Conservation (phyloP, 805 yeast species). For the Metahyphopichia silvanorum region DNA sequence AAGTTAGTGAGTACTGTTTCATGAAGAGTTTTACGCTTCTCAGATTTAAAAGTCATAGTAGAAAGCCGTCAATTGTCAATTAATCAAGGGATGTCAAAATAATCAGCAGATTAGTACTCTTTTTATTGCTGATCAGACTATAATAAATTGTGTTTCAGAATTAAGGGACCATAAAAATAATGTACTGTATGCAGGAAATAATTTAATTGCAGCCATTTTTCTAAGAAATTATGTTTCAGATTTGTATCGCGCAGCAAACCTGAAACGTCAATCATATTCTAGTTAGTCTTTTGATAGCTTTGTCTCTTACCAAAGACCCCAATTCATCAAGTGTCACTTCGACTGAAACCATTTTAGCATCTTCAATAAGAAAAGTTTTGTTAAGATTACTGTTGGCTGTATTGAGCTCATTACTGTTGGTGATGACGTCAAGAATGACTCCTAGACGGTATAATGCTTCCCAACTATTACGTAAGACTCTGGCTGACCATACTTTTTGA, state of each 20-base stretch:
- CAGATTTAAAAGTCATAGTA: too few species aligned
- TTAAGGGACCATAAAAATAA: too few species aligned
- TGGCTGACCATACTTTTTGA: constrained; percentile 57
- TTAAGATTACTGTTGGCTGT: constrained; percentile 23
- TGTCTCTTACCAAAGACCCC: constrained; percentile 24
- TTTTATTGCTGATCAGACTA: too few species aligned
- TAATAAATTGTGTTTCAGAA: too few species aligned
- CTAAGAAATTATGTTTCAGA: neutral
- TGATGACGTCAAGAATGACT: constrained; percentile 46
- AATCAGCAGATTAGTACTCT: too few species aligned
- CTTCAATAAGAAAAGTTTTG: constrained; percentile 34
- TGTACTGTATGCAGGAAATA: too few species aligned
- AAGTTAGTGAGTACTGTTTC: constrained; percentile 44
- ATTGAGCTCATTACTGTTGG: constrained; percentile 37
- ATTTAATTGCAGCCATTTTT: too few species aligned
- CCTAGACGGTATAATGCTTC: constrained; percentile 59
- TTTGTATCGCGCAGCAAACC: neutral
- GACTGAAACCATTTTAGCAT: constrained; percentile 47
- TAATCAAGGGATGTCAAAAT: too few species aligned
- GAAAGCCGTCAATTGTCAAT: too few species aligned
- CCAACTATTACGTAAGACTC: constrained; percentile 69
- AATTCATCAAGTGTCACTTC: constrained; percentile 54
- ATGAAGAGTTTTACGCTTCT: constrained; percentile 30
- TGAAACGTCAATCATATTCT: constrained; percentile 12
- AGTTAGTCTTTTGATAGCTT: constrained; percentile 18